Conservation (phyloP, 108 stramenopile species). For the Nannochloropsis salina region DNA sequence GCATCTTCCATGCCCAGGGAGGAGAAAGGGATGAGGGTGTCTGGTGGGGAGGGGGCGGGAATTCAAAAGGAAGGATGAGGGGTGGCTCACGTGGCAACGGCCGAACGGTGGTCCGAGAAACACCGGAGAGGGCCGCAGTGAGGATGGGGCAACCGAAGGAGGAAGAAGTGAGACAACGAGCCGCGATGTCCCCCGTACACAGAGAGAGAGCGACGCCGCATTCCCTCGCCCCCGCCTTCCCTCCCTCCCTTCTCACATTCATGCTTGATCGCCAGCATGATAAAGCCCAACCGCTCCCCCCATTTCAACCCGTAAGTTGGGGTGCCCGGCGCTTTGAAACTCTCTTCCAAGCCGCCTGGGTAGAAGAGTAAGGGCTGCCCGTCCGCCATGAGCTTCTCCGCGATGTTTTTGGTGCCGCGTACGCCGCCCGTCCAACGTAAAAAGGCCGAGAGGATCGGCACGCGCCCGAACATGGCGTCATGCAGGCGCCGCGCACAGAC, state of each 20-base stretch:
- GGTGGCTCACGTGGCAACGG: too few relatives aligned
- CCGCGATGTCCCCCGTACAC: background rate
- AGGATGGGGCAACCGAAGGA: background rate
- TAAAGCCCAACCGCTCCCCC: background rate
- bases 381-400: background rate
- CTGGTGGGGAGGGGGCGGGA: background rate
- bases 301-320: background rate
- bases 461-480: slow-evolving; percentile 14
- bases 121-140: too few relatives aligned
- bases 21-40: slow-evolving; percentile 4
- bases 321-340: background rate
- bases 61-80: background rate
- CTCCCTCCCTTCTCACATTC: slow-evolving; percentile 4
- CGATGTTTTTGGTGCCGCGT: background rate
- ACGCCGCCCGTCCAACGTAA: background rate
- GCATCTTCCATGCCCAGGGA: background rate
- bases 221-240: background rate
- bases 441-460: background rate
- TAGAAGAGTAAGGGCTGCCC: background rate
- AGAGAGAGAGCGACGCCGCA: background rate
- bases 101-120: too few relatives aligned
- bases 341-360: slow-evolving; percentile 14
- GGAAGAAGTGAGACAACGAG: background rate
- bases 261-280: slow-evolving; percentile 5
- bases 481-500: background rate